These are phyloP conservation scores for Viola odorata DNA, from an alignment of 345 rosid species.

Conservation along the genomic window DNA sequence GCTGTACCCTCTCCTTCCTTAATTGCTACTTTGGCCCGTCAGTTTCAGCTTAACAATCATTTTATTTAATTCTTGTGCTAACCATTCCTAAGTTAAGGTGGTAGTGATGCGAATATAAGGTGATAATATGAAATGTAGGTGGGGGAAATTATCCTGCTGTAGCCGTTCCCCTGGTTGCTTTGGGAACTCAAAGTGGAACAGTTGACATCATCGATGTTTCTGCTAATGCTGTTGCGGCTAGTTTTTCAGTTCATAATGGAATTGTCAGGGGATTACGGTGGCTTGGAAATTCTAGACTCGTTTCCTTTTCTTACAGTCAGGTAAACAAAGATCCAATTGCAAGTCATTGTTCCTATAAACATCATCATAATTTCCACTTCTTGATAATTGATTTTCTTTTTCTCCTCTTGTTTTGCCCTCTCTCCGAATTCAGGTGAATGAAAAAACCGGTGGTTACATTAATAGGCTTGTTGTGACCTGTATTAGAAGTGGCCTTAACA, in stretches of 20 bases:
- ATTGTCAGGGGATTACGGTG: constrained; percentile 85
- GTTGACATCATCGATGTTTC: constrained; percentile 87
- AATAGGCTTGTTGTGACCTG: constrained; percentile 88
- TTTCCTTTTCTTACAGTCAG: constrained; percentile 84
- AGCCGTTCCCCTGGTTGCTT: constrained; percentile 94
- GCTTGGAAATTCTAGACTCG: constrained; percentile 97
- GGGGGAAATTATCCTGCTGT: constrained; percentile 89
- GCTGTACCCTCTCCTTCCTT: constrained; percentile 94
- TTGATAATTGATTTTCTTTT: not conserved
- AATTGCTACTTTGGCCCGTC: constrained; percentile 90
- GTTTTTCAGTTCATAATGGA: constrained; percentile 73
- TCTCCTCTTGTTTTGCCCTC: not conserved
- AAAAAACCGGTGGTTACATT: constrained; percentile 84
- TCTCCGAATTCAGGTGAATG: constrained; percentile 57
- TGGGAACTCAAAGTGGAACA: constrained; percentile 92
- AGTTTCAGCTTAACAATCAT: constrained; percentile 37
- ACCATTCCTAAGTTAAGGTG: constrained; percentile 2
- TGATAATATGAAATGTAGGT: constrained; percentile 45
- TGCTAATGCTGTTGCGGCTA: constrained; percentile 83
- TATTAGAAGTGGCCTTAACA: constrained; percentile 91
- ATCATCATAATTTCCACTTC: not conserved
- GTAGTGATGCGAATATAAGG: not conserved
- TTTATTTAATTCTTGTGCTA: not conserved
- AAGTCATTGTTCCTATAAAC: not conserved
- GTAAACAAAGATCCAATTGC: constrained; percentile 23